phyloP scores from a whole-genome alignment of 805 yeast genomes.

The Cyberlindnera sargentensis region DNA sequence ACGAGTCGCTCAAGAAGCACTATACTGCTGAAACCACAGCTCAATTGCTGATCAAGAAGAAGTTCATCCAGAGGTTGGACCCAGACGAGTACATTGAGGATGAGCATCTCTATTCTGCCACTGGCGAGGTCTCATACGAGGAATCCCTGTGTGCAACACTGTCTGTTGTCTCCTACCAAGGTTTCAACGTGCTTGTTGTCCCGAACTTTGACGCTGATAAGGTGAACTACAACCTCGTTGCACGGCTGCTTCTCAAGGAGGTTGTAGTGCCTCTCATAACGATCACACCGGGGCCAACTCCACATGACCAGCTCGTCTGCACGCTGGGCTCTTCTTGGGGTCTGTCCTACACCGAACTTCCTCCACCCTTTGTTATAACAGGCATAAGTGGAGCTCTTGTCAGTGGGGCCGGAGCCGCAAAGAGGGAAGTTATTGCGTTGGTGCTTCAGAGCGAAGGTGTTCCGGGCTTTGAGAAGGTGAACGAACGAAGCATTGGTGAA shows the following conservation, averaged over 20 bases:
- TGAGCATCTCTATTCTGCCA: slow-evolving; percentile 39
- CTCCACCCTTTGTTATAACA: slow-evolving; percentile 55
- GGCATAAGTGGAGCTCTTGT: slow-evolving; percentile 46
- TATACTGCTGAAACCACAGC: background rate
- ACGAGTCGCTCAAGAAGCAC: slow-evolving; percentile 4
- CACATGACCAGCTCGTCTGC: slow-evolving; percentile 20
- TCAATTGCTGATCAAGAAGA: slow-evolving; percentile 5
- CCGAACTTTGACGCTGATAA: slow-evolving; percentile 25
- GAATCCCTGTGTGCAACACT: slow-evolving; percentile 4
- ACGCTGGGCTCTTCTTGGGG: slow-evolving; percentile 3
- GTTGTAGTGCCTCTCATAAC: slow-evolving; percentile 6
- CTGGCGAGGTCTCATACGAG: slow-evolving; percentile 3
- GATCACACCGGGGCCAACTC: slow-evolving; percentile 30
- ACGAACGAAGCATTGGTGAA: slow-evolving; percentile 27
- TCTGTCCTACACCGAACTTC: slow-evolving; percentile 21
- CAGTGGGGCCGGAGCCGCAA: slow-evolving; percentile 20
- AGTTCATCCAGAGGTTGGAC: slow-evolving; percentile 4
- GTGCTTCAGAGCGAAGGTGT: slow-evolving; percentile 55
- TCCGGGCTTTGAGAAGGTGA: slow-evolving; percentile 49
- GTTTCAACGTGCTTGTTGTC: slow-evolving; percentile 9
- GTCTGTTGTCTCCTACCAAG: slow-evolving; percentile 14
- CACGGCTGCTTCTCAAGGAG: slow-evolving; percentile 17
- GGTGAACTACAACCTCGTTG: slow-evolving; percentile 26
- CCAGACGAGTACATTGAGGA: slow-evolving; percentile 36
- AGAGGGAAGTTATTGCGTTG: slow-evolving; percentile 11